These are phyloP conservation scores for Cardamine resedifolia DNA, from an alignment of 345 rosid species.

Conservation along the genomic window DNA sequence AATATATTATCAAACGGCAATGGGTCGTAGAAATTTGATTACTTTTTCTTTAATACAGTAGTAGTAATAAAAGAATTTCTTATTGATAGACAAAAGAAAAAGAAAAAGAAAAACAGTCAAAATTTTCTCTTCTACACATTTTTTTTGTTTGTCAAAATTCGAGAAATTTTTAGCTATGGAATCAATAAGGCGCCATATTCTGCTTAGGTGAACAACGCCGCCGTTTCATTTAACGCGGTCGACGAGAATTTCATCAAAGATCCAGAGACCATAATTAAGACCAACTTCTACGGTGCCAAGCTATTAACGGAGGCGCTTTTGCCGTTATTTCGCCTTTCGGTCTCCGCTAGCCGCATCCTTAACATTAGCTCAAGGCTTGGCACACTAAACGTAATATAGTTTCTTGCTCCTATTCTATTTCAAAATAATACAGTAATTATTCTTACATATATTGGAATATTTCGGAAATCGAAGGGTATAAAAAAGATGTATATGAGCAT, in stretches of 20 bases:
- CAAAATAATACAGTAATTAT: not conserved
- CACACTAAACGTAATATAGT: constrained; percentile 52
- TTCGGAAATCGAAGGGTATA: not conserved
- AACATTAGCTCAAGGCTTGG: constrained; percentile 86
- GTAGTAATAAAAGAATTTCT: not conserved
- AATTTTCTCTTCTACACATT: not conserved
- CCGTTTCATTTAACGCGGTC: constrained; percentile 68
- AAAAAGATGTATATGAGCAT: not conserved
- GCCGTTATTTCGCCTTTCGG: constrained; percentile 63
- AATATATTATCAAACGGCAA: not conserved
- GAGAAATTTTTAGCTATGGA: not conserved
- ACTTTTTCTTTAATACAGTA: not conserved
- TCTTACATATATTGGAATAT: not conserved
- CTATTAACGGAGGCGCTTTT: constrained; percentile 59
- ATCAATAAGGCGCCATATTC: not conserved
- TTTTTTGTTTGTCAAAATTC: not conserved
- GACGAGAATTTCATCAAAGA: constrained; percentile 60
- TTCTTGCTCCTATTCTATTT: not conserved
- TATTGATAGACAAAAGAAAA: no score
- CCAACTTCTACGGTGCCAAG: constrained; percentile 74
- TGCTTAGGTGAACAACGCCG: constrained; percentile 77
- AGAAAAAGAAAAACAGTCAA: no score
- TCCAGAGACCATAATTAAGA: constrained; percentile 67
- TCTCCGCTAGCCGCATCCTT: constrained; percentile 55
- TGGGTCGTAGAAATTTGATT: not conserved